These are phyloP conservation scores for Euphorbia schlechtendalii DNA, from an alignment of 441 rosid genomes.

Conservation along the genomic window DNA sequence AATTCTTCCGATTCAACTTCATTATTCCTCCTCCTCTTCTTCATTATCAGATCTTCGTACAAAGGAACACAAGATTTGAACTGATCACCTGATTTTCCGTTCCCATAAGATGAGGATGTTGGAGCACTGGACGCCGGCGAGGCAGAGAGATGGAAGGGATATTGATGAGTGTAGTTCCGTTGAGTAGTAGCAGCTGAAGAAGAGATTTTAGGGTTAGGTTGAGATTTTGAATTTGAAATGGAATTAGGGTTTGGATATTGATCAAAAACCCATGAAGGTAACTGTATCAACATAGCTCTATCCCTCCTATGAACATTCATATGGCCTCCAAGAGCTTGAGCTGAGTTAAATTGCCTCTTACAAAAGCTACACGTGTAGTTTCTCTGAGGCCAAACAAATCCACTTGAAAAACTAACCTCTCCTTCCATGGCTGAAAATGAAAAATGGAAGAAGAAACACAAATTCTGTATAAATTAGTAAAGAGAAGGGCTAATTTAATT, in stretches of 20 bases:
- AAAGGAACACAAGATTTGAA: constrained; percentile 1
- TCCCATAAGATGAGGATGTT: constrained; percentile 11
- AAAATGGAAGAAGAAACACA: constrained; percentile 12
- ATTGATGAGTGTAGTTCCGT: not conserved
- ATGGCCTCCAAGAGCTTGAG: constrained; percentile 93
- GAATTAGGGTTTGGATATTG: constrained; percentile 19
- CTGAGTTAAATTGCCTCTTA: constrained; percentile 65
- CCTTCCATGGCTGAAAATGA: constrained; percentile 23
- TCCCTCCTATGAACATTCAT: constrained; percentile 83
- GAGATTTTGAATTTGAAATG: not conserved
- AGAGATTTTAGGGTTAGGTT: constrained; percentile 21
- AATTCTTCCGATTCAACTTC: constrained; percentile 19
- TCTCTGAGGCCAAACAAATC: constrained; percentile 51
- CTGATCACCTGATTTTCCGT: constrained; percentile 14
- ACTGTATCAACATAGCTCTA: constrained; percentile 61
- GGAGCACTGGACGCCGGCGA: not conserved
- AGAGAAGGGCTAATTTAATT: constrained; percentile 8
- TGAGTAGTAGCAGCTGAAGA: constrained; percentile 10
- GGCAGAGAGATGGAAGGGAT: constrained; percentile 4
- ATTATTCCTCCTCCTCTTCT: constrained; percentile 15
- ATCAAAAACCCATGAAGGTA: constrained; percentile 51
- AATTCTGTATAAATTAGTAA: too few relatives aligned
- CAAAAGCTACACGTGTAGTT: constrained; percentile 67
- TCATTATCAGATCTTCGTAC: constrained; percentile 14
- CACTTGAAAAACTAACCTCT: constrained; percentile 21